These are phyloP conservation scores for Dictyophora rubrovolvata DNA, from an alignment of 768 basidiomycete genomes.

Conservation along the genomic window DNA sequence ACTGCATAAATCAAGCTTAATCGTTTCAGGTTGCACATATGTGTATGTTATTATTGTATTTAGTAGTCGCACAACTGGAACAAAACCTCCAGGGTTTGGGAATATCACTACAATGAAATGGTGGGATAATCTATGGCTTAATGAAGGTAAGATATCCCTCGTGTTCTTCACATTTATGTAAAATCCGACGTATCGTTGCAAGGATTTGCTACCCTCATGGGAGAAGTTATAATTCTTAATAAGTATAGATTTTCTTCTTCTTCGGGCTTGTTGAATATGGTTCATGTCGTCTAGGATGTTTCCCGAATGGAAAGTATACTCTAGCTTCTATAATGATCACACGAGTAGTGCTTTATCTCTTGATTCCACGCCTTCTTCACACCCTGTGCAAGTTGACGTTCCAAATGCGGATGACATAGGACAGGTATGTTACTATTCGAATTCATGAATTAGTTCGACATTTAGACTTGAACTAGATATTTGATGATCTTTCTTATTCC, in stretches of 20 bases:
- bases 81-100: conserved; percentile 54
- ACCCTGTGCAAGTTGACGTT: conserved; percentile 88
- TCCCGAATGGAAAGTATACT: conserved; percentile 81
- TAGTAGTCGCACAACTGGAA: not conserved
- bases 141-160: conserved; percentile 41
- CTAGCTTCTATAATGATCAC: conserved; percentile 71
- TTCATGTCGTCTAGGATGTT: conserved; percentile 38
- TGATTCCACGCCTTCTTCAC: conserved; percentile 80
- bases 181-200: not conserved
- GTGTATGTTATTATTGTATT: not conserved
- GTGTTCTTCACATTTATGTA: conserved; percentile 1
- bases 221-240: conserved; percentile 78
- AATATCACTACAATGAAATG: conserved; percentile 91
- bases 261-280: conserved; percentile 12
- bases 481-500: conserved; percentile 79
- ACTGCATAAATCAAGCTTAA: not conserved
- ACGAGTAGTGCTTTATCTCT: conserved; percentile 68
- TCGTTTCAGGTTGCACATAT: conserved; percentile 12
- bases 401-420: conserved; percentile 80
- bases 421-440: conserved; percentile 32
- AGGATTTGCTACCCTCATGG: conserved; percentile 86
- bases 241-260: conserved; percentile 19
- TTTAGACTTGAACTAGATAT: conserved; percentile 44
- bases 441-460: not conserved
- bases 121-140: conserved; percentile 76